These are phyloP conservation scores for Albizia julibrissin DNA, from an alignment of 306 rosid genomes.

Conservation along the genomic window DNA sequence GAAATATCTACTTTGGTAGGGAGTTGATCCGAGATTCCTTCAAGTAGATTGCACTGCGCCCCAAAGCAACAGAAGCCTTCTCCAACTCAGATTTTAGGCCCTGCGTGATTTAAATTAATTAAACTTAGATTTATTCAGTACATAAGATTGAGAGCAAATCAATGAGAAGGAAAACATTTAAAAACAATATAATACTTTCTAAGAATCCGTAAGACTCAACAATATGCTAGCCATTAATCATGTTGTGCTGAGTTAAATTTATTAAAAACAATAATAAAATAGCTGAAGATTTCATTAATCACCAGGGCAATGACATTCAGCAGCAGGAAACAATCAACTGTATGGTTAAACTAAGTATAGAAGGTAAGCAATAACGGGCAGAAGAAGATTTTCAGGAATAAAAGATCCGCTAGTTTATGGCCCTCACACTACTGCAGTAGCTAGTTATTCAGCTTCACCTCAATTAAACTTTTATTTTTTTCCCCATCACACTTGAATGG, in stretches of 20 bases:
- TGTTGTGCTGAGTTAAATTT: constrained; percentile 10
- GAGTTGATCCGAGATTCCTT: constrained; percentile 94
- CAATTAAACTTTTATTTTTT: background rate
- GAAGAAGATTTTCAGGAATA: background rate
- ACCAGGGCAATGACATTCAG: background rate
- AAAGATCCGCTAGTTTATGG: constrained; percentile 11
- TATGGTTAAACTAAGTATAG: background rate
- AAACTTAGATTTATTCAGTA: background rate
- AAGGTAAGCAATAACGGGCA: background rate
- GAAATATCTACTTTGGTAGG: constrained; percentile 70
- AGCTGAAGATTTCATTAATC: background rate
- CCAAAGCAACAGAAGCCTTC: constrained; percentile 85
- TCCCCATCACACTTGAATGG: background rate
- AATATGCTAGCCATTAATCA: constrained; percentile 21
- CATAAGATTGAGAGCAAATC: background rate
- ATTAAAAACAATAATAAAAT: background rate
- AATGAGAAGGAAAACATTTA: constrained; percentile 7
- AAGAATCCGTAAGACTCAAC: constrained; percentile 6
- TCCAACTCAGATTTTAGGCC: constrained; percentile 96
- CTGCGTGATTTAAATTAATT: constrained; percentile 50
- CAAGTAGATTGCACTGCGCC: constrained; percentile 82
- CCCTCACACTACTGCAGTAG: constrained; percentile 2
- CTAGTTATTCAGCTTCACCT: constrained; percentile 12
- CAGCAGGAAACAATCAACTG: background rate
- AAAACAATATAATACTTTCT: background rate